Evolutionary conservation across 495 filamentous ascomycete genomes (phyloP), one percentile per base, ranked within the genome.

Genomic region (Penicillium longicatenatum): DNA sequence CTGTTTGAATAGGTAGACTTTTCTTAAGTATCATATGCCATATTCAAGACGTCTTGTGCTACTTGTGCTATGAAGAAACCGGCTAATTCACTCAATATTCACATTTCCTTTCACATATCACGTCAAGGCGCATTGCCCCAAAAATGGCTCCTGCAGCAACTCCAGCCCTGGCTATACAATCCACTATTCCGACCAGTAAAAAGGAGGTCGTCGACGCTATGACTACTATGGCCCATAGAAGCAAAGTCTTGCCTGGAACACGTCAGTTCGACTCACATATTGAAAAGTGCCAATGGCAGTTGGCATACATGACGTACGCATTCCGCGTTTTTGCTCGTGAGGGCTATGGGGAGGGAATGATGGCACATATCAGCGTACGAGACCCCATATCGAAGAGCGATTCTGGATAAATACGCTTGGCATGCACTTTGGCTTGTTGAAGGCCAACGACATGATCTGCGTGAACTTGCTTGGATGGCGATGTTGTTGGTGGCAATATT

Each of bases 241-340:
- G 57, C 30, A 59, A 52, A 39, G 39, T 26, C 16, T 50, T 44
- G 7, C 50, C 59, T 71, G 78, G 78, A 6, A 81, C 81, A 33
- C 79, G 79, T 1, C 71, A 61, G 1, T 82, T 80, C 68, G 60
- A 70, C 7, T 66, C 64, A 29, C 63, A 69, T 49, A 64, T 49
- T 0, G 72, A 71, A 24, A 67, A 67, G 49, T 67, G 77, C 16
- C 70, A 71, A 42, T 82, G 80, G 71, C 76, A 74, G 44, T 72
- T 85, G 14, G 64, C 73, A 20, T 81, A 85, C 68, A 85, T 72
- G 65, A 66, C 69, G 17, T 66, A 52, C 24, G 65, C 69, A 3
- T 71, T 71, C 44, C 62, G 69, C 8, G 43, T 63, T 21, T 71
- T 65, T 26, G 61, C 67, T 2, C 59, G 67, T 31, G 55, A 62